These are phyloP conservation scores for Cokeromyces recurvatus DNA, from an alignment of 371 early-diverging fungal genomes.

Conservation along the genomic window DNA sequence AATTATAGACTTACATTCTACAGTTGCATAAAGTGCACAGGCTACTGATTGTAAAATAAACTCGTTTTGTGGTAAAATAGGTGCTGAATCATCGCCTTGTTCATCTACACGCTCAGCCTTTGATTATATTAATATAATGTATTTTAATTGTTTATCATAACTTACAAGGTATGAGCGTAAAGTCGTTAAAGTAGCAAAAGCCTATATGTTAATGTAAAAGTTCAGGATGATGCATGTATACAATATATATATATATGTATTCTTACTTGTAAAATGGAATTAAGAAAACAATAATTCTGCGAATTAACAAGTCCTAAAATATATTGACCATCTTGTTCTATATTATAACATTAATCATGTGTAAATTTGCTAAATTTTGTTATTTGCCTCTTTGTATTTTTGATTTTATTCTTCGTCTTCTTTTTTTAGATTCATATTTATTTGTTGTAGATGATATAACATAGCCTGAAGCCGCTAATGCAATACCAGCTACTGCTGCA, in stretches of 20 bases:
- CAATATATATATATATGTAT: background rate
- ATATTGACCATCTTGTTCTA: conserved; percentile 44
- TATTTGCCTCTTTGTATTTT: conserved; percentile 34
- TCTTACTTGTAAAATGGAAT: conserved; percentile 76
- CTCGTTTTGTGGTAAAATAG: conserved; percentile 28
- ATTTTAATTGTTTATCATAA: background rate
- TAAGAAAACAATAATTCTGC: conserved; percentile 89
- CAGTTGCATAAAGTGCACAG: conserved; percentile 47
- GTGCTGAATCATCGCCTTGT: conserved; percentile 41
- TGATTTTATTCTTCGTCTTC: conserved; percentile 36
- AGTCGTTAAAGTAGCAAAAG: conserved; percentile 50
- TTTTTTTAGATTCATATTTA: conserved; percentile 29
- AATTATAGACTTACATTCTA: conserved; percentile 30
- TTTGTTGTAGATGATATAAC: conserved; percentile 26
- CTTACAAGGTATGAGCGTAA: conserved; percentile 46
- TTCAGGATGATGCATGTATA: background rate
- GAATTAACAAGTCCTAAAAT: conserved; percentile 73
- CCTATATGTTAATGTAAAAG: conserved; percentile 33
- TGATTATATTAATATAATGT: too few relatives aligned
- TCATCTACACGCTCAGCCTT: conserved; percentile 52
- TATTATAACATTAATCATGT: background rate
- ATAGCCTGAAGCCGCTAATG: conserved; percentile 44
- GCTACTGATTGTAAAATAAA: conserved; percentile 46
- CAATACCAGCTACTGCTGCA: conserved; percentile 46
- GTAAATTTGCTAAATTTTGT: too few relatives aligned